Percentiles rank a stretch among this genome's conserved stretches.
These are phyloP conservation scores for Cenchrus purpureus DNA, from an alignment of 176 grass and related monocot genomes.

Conservation along the genomic window DNA sequence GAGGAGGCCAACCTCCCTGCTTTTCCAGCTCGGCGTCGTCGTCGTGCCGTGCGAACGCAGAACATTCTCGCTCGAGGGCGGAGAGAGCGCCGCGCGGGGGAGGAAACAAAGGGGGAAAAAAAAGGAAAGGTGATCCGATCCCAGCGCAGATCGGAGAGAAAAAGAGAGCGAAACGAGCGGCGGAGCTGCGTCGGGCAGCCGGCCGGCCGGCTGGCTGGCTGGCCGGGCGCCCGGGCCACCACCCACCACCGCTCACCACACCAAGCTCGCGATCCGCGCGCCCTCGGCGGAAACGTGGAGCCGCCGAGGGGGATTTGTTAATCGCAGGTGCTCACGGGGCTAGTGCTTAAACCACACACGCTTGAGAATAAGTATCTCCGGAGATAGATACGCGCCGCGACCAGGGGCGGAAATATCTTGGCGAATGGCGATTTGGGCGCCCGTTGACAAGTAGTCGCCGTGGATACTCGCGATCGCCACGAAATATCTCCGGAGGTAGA, in stretches of 20 bases:
- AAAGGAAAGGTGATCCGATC: neutral
- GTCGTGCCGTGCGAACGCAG: neutral
- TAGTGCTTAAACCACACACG: neutral
- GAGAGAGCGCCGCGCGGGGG: too few species aligned
- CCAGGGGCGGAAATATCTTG: constrained; percentile 32
- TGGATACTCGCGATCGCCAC: neutral
- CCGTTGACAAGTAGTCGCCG: neutral
- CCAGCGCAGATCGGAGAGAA: neutral
- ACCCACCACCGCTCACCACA: neutral
- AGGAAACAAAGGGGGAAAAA: too few species aligned
- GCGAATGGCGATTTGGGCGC: neutral
- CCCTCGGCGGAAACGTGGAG: neutral
- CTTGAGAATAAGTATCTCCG: constrained; percentile 1
- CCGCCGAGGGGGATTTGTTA: neutral
- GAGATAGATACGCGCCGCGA: constrained; percentile 2
- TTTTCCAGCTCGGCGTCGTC: neutral
- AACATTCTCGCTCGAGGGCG: constrained; percentile 2
- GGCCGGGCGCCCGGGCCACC: neutral
- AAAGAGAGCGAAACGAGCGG: constrained; percentile 30
- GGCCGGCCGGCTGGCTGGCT: too few species aligned
- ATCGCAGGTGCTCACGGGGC: too few species aligned
- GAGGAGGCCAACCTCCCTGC: neutral
- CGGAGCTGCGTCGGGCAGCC: constrained; percentile 6
- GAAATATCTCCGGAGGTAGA: constrained; percentile 27
- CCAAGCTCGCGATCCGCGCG: neutral